Evolutionary conservation across 495 filamentous ascomycete genomes (phyloP).

Genomic region (Bacidia rubella): DNA sequence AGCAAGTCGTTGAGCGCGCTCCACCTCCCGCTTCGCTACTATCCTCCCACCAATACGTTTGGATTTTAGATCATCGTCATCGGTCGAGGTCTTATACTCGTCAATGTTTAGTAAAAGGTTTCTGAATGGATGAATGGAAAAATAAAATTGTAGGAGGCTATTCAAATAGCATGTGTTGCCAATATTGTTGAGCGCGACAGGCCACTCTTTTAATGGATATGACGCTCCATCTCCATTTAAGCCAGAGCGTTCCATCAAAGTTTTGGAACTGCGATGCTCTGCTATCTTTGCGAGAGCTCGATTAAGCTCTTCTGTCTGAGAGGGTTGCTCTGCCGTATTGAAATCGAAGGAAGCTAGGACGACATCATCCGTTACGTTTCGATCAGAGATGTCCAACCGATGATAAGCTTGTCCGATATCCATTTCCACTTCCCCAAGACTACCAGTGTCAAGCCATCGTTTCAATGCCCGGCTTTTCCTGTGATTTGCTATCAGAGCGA

Average conservation of each 20-base stretch:
- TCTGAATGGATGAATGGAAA: slow-evolving; percentile 70
- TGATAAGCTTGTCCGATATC: slow-evolving; percentile 44
- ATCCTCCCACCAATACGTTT: slow-evolving; percentile 54
- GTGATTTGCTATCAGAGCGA: slow-evolving; percentile 41
- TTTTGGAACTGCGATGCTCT: slow-evolving; percentile 31
- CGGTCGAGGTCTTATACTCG: slow-evolving; percentile 47
- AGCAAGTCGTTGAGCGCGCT: slow-evolving; percentile 56
- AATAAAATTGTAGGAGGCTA: slow-evolving; percentile 91
- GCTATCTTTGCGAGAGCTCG: slow-evolving; percentile 38
- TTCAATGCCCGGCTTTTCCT: slow-evolving; percentile 41
- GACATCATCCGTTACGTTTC: slow-evolving; percentile 36
- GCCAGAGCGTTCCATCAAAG: slow-evolving; percentile 20
- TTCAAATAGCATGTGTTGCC: slow-evolving; percentile 98
- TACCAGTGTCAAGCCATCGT: slow-evolving; percentile 42
- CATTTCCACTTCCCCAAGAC: slow-evolving; percentile 39
- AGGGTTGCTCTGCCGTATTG: slow-evolving; percentile 35
- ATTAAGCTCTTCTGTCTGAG: slow-evolving; percentile 32
- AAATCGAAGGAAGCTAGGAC: slow-evolving; percentile 39
- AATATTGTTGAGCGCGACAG: slow-evolving; percentile 80
- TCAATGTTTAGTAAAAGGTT: slow-evolving; percentile 68
- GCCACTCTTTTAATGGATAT: slow-evolving; percentile 38
- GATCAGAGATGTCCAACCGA: slow-evolving; percentile 40
- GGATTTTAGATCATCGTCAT: slow-evolving; percentile 40
- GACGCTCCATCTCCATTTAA: slow-evolving; percentile 24
- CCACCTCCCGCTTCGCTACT: slow-evolving; percentile 47